A percentile compares a stretch with the other conserved stretches of the same genome.
phyloP scores from a whole-genome alignment of 2,329 filamentous ascomycete genomes.

The Aspergillus fijiensis region DNA sequence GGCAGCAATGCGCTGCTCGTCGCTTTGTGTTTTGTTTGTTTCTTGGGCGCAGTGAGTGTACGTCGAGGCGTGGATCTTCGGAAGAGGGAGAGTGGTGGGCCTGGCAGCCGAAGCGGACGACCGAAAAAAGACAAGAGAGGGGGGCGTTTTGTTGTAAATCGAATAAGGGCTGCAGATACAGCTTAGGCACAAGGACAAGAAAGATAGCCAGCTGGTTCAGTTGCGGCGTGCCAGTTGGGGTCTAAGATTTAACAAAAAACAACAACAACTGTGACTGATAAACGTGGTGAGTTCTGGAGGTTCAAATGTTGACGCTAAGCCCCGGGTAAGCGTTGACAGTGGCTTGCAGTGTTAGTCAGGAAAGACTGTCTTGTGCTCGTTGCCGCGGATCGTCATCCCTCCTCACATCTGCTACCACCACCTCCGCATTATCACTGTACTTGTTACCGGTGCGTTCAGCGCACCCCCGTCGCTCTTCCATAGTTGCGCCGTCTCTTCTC shows the following conservation, averaged over 20 bases:
- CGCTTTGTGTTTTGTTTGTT: background rate
- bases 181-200: background rate
- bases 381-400: constrained; percentile 1
- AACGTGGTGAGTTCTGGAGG: constrained; percentile 29
- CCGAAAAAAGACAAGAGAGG: constrained; percentile 1
- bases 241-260: constrained; percentile 7
- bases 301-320: constrained; percentile 24
- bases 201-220: background rate
- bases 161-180: background rate
- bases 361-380: background rate
- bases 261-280: constrained; percentile 17
- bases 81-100: constrained; percentile 4
- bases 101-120: constrained; percentile 1
- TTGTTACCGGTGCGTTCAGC: background rate
- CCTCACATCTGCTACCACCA: background rate
- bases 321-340: constrained; percentile 10
- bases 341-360: constrained; percentile 13
- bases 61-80: constrained; percentile 1
- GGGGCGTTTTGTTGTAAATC: background rate
- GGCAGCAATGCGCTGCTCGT: background rate
- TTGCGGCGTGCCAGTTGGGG: constrained; percentile 7
- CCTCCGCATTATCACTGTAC: background rate
- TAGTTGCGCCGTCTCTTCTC: background rate
- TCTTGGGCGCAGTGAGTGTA: background rate
- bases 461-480: background rate